Base-by-base conservation (phyloP, 1,284 basidiomycete genomes). In the Vanrija humicola region DNA sequence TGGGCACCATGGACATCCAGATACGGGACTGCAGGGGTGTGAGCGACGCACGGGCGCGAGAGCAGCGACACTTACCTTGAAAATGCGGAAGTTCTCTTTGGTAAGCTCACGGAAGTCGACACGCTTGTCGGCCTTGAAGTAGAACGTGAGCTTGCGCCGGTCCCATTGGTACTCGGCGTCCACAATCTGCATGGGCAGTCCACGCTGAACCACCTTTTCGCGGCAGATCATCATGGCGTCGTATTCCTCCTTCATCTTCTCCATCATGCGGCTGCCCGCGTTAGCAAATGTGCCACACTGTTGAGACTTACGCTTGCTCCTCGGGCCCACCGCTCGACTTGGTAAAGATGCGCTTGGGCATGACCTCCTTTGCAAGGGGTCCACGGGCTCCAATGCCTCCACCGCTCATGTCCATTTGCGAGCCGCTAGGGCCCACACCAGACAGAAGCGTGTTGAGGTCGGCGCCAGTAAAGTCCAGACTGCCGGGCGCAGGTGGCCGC, bases 101-200 rank as follows among this genome's bases (percentile, higher is more conserved):
- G 73, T 75, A 52, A 98, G 83, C 74, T 97, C 94, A 65, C 95
- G 83, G 79, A 98, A 98, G 77, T 98, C 95, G 73, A 98, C 94
- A 63, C 95, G 81, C 77, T 91, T 92, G 70, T 95, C 91, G 51
- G 94, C 91, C 58, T 94, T 82, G 75, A 96, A 98, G 79, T 97
- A 98, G 80, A 97, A 97, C 0, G 95, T 98, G 60, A 98, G 79
- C 79, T 98, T 97, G 75, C 93, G 88, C 48, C 95, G 87, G 77
- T 97, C 93, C 90, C 90, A 98, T 75, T 98, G 95, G 80, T 95
- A 97, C 78, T 98, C 95, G 29, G 93, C 94, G 72, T 96, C 93
- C 54, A 96, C 87, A 56, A 98, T 92, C 76, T 94, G 90, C 95
- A 98, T 98, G 16, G 93, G 92, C 68, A 98, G 78, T 69, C 92